phyloP scores from a whole-genome alignment of 345 rosid genomes.

The Bruguiera sexangula region DNA sequence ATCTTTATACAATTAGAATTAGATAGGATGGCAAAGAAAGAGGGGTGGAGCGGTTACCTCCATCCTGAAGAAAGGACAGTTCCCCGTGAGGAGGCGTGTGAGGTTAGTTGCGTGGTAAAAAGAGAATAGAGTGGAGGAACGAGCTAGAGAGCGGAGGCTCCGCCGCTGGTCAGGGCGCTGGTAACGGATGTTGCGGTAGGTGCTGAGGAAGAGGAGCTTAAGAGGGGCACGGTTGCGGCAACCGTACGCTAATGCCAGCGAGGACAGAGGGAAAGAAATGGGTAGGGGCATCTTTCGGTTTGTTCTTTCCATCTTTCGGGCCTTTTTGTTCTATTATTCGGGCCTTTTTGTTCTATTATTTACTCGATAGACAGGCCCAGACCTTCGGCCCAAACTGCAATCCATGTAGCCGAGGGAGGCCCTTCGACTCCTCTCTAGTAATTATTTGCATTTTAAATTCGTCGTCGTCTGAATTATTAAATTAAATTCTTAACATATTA shows the following conservation, averaged over 20 bases:
- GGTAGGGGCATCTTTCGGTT: not conserved
- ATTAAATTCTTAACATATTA: too few relatives aligned
- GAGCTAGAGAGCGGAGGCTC: not conserved
- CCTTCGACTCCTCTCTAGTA: too few relatives aligned
- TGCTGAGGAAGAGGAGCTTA: conserved; percentile 19
- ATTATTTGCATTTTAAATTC: too few relatives aligned
- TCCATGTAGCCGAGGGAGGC: too few relatives aligned
- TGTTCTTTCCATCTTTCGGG: too few relatives aligned
- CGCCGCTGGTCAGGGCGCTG: conserved; percentile 12
- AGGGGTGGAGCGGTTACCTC: conserved; percentile 43
- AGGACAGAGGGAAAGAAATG: conserved; percentile 9
- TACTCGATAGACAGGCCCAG: too few relatives aligned
- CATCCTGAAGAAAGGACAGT: conserved; percentile 47
- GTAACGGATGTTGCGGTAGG: not conserved
- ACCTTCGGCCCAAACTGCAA: too few relatives aligned
- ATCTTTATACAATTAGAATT: not conserved
- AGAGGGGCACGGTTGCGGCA: conserved; percentile 41
- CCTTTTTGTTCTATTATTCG: too few relatives aligned
- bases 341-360: too few relatives aligned
- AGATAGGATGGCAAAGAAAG: not conserved
- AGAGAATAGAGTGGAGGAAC: conserved; percentile 19
- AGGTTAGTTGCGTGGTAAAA: conserved; percentile 22
- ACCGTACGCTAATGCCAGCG: conserved; percentile 36
- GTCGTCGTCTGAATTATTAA: too few relatives aligned
- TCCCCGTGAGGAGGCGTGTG: conserved; percentile 37